Conservation (phyloP, 2,329 filamentous ascomycete genomes). For the Spiromastix sp. region DNA sequence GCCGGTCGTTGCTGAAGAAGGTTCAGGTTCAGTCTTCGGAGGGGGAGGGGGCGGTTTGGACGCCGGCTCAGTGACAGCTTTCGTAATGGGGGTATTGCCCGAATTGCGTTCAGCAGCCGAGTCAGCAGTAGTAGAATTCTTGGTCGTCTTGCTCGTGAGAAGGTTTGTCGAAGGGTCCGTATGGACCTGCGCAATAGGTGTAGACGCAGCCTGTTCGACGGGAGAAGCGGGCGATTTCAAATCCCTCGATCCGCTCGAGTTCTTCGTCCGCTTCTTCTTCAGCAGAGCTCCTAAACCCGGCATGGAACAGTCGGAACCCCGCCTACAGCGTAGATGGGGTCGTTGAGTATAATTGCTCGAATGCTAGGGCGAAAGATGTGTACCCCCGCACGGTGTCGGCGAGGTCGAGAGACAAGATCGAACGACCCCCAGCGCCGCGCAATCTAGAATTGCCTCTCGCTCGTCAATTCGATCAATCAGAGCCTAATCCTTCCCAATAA, state of each 20-base stretch:
- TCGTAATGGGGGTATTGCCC: too few species aligned
- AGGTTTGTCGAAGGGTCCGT: not conserved
- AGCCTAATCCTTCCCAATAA: too few species aligned
- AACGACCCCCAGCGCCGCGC: too few species aligned
- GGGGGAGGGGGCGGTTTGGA: not conserved
- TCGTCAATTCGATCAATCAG: too few species aligned
- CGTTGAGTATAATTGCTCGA: too few species aligned
- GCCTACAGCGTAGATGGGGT: not conserved
- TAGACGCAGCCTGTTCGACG: constrained; percentile 17
- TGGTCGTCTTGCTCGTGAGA: not conserved
- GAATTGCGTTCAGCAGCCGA: not conserved
- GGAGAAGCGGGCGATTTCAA: constrained; percentile 14
- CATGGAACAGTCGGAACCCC: constrained; percentile 45
- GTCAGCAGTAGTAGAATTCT: not conserved
- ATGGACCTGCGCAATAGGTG: constrained; percentile 9
- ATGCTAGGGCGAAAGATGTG: too few species aligned
- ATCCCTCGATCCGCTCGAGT: constrained; percentile 47
- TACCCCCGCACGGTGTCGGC: too few species aligned
- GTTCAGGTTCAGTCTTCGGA: not conserved
- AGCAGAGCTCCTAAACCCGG: constrained; percentile 82
- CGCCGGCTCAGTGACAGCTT: too few species aligned
- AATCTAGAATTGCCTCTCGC: too few species aligned
- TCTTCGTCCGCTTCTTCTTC: constrained; percentile 98
- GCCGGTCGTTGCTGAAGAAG: constrained; percentile 12
- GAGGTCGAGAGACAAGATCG: too few species aligned